Evolutionary conservation across 225 moss, liverwort and hornwort species (phyloP), one percentile per base, ranked within the genome.

Genomic region (Pleurozium schreberi): DNA sequence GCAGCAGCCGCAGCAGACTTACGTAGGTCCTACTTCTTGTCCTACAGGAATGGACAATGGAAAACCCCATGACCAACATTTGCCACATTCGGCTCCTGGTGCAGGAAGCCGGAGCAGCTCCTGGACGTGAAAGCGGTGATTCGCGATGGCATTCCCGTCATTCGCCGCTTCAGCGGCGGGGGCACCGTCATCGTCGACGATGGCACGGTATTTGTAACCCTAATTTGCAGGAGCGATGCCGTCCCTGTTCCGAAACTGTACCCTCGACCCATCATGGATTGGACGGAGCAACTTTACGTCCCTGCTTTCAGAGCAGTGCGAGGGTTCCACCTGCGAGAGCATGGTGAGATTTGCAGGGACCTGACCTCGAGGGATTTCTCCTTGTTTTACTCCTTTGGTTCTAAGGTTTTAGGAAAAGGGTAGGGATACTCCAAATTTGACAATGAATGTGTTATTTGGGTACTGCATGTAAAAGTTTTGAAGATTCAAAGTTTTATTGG

Each of bases 121-220:
- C 90, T 99, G 81, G 93, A 99, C 78, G 94, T 97, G 85, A 93
- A 93, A 83, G 94, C 93, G 65, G 96, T 99, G 83, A 89, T 97
- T 90, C 94, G 95, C 74, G 94, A 95, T 79, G 88, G 88, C 75
- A 88, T 99, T 59, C 92, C 91, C 55, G 97, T 99, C 6, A 97
- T 99, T 90, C 97, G 93, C 45, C 97, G 97, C 62, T 99, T 99
- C 90, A 96, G 97, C 81, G 98, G 96, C 78, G 97, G 98, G 73
- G 98, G 97, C 65, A 99, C 98, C 40, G 97, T 97, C 53, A 89
- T 97, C 50, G 97, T 99, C 38, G 98, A 99, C 86, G 95, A 95
- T 15, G 92, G 83, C 63, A 95, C 97, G 12, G 81, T 99, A 11
- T 99, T 99, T 73, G 96, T 96, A 70, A 93, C 96, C 67, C 93